These are phyloP conservation scores for Aristolochia californica DNA, from an alignment of 164 flowering plant genomes.

Conservation along the genomic window DNA sequence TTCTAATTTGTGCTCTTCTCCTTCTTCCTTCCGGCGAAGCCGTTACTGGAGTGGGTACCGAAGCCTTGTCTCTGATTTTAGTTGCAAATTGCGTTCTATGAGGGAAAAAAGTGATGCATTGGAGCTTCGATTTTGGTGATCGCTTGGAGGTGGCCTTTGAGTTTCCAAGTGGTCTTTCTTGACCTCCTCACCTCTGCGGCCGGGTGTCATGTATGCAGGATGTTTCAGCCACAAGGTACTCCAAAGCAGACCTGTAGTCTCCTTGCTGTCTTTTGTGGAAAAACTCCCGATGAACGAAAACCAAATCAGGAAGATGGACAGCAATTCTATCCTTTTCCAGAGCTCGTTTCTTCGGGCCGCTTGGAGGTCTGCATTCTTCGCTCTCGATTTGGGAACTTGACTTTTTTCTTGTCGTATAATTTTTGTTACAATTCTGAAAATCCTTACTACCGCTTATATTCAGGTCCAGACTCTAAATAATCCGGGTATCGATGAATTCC, in stretches of 20 bases:
- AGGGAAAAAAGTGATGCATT: neutral
- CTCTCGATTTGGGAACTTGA: neutral
- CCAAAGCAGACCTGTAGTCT: slow-evolving; percentile 44
- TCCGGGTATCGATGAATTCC: slow-evolving; percentile 50
- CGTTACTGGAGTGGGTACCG: neutral
- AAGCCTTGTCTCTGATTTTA: neutral
- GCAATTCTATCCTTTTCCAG: slow-evolving; percentile 47
- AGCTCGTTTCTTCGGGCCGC: slow-evolving; percentile 61
- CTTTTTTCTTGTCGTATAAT: neutral
- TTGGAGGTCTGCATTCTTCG: slow-evolving; percentile 42
- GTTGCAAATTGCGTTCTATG: neutral
- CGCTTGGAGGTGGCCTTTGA: slow-evolving; percentile 3
- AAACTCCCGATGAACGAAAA: slow-evolving; percentile 14
- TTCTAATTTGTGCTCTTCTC: neutral
- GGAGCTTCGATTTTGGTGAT: slow-evolving; percentile 4
- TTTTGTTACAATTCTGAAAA: neutral
- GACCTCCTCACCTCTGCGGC: neutral
- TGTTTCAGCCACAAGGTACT: slow-evolving; percentile 54
- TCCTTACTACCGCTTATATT: slow-evolving; percentile 1
- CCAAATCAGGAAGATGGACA: slow-evolving; percentile 23
- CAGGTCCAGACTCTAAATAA: slow-evolving; percentile 55
- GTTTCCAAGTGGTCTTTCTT: neutral
- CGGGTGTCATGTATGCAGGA: slow-evolving; percentile 22
- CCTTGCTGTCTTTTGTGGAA: slow-evolving; percentile 48
- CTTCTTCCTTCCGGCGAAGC: neutral